Conservation (phyloP, 176 grass and related monocot species). For the Ensete ventricosum region DNA sequence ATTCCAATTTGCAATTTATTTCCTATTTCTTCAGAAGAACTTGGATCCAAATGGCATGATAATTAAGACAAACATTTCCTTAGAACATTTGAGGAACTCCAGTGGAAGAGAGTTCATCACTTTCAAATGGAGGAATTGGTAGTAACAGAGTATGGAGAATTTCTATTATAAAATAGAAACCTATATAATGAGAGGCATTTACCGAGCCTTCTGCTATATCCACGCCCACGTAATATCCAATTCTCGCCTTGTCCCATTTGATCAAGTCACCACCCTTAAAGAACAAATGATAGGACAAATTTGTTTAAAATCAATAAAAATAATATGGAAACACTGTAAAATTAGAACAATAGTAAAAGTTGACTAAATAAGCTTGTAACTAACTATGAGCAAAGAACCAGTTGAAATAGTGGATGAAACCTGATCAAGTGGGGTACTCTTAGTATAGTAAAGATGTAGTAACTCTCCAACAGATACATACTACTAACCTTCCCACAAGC, state of each 20-base stretch:
- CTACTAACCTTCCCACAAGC: slow-evolving; percentile 73
- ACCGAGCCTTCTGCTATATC: slow-evolving; percentile 83
- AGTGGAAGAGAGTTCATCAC: not conserved
- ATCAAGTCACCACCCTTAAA: slow-evolving; percentile 84
- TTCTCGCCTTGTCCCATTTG: slow-evolving; percentile 93
- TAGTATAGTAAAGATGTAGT: not conserved
- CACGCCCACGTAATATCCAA: slow-evolving; percentile 85
- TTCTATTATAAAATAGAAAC: not conserved
- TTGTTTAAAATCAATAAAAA: not conserved
- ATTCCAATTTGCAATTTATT: not conserved
- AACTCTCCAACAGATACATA: not conserved
- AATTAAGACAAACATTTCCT: not conserved
- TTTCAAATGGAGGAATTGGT: not conserved
- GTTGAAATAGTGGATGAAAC: too few species aligned
- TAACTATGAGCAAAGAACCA: too few species aligned
- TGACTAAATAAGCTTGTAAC: too few species aligned
- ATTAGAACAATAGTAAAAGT: too few species aligned
- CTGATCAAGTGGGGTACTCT: too few species aligned
- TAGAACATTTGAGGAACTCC: not conserved
- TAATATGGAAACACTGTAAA: too few species aligned
- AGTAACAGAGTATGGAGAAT: not conserved
- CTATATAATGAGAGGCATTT: slow-evolving; percentile 11
- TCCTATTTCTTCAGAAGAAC: not conserved
- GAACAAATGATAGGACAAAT: not conserved
- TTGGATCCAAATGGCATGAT: not conserved